Base-by-base conservation (phyloP, 441 rosid species). In the Omphalea diandra region DNA sequence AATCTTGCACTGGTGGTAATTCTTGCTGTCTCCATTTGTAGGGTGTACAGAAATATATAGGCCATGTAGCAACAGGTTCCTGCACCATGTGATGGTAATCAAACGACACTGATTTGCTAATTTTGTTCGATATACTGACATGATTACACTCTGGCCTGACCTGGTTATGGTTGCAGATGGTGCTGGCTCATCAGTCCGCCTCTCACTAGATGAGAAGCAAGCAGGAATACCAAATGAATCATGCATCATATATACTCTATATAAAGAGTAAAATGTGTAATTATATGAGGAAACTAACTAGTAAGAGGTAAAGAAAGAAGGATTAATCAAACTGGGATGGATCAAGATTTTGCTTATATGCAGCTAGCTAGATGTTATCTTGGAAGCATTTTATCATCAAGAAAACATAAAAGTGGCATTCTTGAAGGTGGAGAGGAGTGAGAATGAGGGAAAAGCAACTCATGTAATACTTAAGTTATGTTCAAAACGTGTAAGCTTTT, bases 81-180 rank as follows among this genome's bases (percentile, higher is more conserved):
- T 90, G 79, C 89, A 94, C 98, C 98, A 94, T n/a, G 87, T 83
- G 18, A 89, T 63, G n/a, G 85, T 81, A 82, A 89, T 80, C 70
- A 83, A 47, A 26, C 88, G 80, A 64, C 83, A 79, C 67, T 83
- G 84, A 46, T 78, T 86, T 0, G 87, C 90, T 7, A 88, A 58
- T 77, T 85, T 83, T 40, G 90, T 85, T 59, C 80, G 67, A 71
- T 85, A 88, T 0, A 79, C 83, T 7, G 90, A 87, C 83, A 81
- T 77, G 47, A 79, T 76, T 1, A 84, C 87, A 40, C 85, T 82
- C 77, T 89, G 90, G 22, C 90, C 88, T 32, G 88, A 76, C 79
- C 87, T 79, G 22, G 74, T 81, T 32, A 83, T 84, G 5, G 79
- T 67, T 22, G 60, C 43, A 7, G n/a, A n/a, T n/a, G n/a, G n/a